A percentile compares a stretch with the other conserved stretches of the same genome.
phyloP scores from a whole-genome alignment of 768 basidiomycete species.

The Suillus occidentalis region DNA sequence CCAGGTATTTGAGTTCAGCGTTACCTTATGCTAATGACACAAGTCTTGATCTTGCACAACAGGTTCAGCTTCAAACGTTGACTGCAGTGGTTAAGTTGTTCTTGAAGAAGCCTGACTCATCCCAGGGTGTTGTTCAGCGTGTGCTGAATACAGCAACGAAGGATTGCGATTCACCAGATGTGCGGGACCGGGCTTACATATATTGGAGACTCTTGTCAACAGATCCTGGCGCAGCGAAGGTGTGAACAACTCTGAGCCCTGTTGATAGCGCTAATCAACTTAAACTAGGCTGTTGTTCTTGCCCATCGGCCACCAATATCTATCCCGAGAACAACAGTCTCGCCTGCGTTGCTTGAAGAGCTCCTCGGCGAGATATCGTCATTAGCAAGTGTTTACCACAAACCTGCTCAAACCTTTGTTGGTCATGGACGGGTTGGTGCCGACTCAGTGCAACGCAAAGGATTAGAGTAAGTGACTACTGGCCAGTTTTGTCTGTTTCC shows the following conservation, averaged over 20 bases:
- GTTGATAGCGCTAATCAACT: slow-evolving; percentile 5
- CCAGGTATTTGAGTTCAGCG: slow-evolving; percentile 49
- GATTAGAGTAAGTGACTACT: slow-evolving; percentile 49
- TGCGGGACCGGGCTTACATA: slow-evolving; percentile 95
- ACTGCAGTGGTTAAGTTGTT: slow-evolving; percentile 98
- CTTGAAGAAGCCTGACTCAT: slow-evolving; percentile 90
- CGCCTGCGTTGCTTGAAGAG: slow-evolving; percentile 86
- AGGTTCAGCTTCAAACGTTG: slow-evolving; percentile 79
- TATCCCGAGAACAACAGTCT: slow-evolving; percentile 86
- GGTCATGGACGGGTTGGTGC: slow-evolving; percentile 88
- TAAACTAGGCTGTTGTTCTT: slow-evolving; percentile 73
- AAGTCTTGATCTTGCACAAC: slow-evolving; percentile 1
- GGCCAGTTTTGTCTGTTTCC: slow-evolving; percentile 2
- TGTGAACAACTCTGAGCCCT: slow-evolving; percentile 25
- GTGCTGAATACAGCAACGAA: slow-evolving; percentile 94
- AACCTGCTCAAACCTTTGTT: slow-evolving; percentile 93
- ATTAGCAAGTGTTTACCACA: slow-evolving; percentile 95
- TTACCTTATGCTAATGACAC: neutral
- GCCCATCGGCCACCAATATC: slow-evolving; percentile 92
- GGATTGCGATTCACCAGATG: slow-evolving; percentile 95
- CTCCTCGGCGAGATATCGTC: slow-evolving; percentile 86
- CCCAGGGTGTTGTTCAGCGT: slow-evolving; percentile 90
- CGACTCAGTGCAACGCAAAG: slow-evolving; percentile 70
- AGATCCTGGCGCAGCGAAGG: slow-evolving; percentile 95
- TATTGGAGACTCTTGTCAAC: slow-evolving; percentile 96